Evolutionary conservation across 257 asterid species (phyloP), one percentile per base, ranked within the genome.

Genomic region (Nicotiana otophora): DNA sequence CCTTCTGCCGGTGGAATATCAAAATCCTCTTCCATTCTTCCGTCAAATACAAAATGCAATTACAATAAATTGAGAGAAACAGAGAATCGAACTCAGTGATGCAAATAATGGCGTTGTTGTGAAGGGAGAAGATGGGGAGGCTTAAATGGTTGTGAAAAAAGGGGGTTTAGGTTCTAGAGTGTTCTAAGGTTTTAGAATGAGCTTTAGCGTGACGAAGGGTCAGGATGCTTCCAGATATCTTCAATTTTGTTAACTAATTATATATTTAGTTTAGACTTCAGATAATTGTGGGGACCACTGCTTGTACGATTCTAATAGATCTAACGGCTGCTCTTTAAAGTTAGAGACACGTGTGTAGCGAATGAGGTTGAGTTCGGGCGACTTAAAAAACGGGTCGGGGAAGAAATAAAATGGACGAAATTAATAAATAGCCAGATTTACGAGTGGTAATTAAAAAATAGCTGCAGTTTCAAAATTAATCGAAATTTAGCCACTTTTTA

Each of bases 21-120:
- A 70, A 89, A 90, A 83, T 92, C 92, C 61, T 91, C 95, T 46
- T 88, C 93, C 97, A 91, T 91, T 82, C 28, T 34, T 23, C 36
- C 36, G 61, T 15, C 4, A 72, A 72, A 72, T 12, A 72, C 39
- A 72, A 72, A 11, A 46, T 70, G 62, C 20, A 75, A 61, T 15
- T 61, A 26, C 80, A 51, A 74, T 26, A 5, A 16, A 39, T 19
- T n/a, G 5, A n/a, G n/a, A 7, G 33, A 39, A 39, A 39, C 57
- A 42, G 26, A 46, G 15, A 46, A 72, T 23, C 23, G 15, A 46
- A 12, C 8, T 23, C 14, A 14, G 11, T 46, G 15, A 72, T 46
- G 17, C 0, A 14, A 72, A 46, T 7, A 3, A 23, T 46, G 39
- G 20, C 34, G 36, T 1, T 46, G 79, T 14, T 14, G 4, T 10